A percentile compares a stretch with the other conserved stretches of the same genome.
Conservation (phyloP, 192 early-diverging fungal species). For the Pecoramyces ruminantium region DNA sequence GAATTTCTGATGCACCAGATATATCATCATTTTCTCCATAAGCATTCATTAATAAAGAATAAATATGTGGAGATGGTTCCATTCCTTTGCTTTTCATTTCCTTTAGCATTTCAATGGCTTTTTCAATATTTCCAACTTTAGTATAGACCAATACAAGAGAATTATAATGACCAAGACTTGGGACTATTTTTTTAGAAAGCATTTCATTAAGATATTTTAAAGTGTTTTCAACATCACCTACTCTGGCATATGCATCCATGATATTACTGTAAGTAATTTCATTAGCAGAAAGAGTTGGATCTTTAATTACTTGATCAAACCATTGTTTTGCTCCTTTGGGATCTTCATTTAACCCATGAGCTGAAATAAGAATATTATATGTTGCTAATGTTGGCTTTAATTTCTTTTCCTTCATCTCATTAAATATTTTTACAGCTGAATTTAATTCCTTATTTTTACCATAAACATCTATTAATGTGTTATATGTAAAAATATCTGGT, state of each 20-base stretch:
- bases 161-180: background rate
- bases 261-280: background rate
- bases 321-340: background rate
- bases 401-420: background rate
- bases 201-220: background rate
- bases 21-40: background rate
- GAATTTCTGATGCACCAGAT: background rate
- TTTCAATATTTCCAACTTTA: background rate
- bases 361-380: background rate
- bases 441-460: background rate
- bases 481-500: background rate
- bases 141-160: background rate
- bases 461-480: background rate
- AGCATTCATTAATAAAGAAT: background rate
- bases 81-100: background rate
- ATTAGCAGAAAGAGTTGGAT: background rate
- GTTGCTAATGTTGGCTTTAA: background rate
- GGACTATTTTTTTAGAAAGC: background rate
- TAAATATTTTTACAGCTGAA: background rate
- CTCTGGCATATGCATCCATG: background rate
- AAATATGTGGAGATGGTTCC: background rate
- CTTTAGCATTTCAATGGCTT: background rate
- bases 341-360: background rate
- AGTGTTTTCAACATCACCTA: background rate
- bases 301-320: background rate